phyloP scores from a whole-genome alignment of 495 filamentous ascomycete species.

The Neurospora intermedia region DNA sequence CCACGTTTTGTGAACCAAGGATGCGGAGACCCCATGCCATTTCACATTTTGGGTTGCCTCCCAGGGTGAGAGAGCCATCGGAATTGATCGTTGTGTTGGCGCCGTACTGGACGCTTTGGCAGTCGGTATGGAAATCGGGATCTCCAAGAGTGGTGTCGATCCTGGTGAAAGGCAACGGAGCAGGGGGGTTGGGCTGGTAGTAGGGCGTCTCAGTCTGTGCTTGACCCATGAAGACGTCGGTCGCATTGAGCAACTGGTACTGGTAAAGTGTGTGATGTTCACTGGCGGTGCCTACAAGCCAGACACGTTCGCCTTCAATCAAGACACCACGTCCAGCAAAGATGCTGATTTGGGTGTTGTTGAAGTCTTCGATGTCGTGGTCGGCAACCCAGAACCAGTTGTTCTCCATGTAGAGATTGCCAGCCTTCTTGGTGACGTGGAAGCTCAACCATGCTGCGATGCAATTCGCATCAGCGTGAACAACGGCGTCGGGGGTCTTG shows the following conservation, averaged over 20 bases:
- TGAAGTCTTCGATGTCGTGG: slow-evolving; percentile 65
- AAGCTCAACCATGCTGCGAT: slow-evolving; percentile 69
- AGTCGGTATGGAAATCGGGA: slow-evolving; percentile 51
- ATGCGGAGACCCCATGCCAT: slow-evolving; percentile 73
- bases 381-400: slow-evolving; percentile 92
- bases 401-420: slow-evolving; percentile 70
- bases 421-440: slow-evolving; percentile 59
- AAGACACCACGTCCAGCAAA: slow-evolving; percentile 81
- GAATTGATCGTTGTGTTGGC: slow-evolving; percentile 39
- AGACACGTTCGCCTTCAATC: slow-evolving; percentile 50
- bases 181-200: slow-evolving; percentile 72
- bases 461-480: slow-evolving; percentile 43
- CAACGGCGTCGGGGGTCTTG: slow-evolving; percentile 36
- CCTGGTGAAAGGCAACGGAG: slow-evolving; percentile 51
- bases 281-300: slow-evolving; percentile 64
- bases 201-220: slow-evolving; percentile 91
- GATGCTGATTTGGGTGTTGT: slow-evolving; percentile 63
- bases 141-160: slow-evolving; percentile 56
- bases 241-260: slow-evolving; percentile 68
- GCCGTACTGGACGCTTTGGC: slow-evolving; percentile 30
- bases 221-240: slow-evolving; percentile 70
- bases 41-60: slow-evolving; percentile 30
- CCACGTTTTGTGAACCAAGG: slow-evolving; percentile 49
- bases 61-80: not conserved
- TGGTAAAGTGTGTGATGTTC: slow-evolving; percentile 82